Base-by-base conservation (phyloP, 139 green algal genomes). In the Pleodorina starrii region DNA sequence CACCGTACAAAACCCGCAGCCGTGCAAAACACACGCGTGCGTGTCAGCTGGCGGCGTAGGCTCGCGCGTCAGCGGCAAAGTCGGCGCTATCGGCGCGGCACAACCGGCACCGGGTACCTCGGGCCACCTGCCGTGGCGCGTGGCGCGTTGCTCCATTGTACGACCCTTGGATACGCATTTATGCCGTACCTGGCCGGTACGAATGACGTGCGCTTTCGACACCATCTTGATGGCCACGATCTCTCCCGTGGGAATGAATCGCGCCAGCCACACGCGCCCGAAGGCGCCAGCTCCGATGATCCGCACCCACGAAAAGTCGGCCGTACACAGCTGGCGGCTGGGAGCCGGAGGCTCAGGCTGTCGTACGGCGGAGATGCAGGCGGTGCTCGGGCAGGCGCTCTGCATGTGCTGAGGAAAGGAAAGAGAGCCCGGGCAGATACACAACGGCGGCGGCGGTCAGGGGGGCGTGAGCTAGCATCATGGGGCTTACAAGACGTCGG, bases 201-300 rank as follows among this genome's bases (percentile, higher is more conserved):
- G 94, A 3, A 98, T 90, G 32, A 96, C 89, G 42, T 95, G 90
- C 17, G 94, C 88, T 90, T 98, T 98, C 29, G 90, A 95, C 9
- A 98, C 69, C 1, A 85, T 91, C 89, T 98, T 98, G 63, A 98
- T 96, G 16, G 96, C 96, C 59, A 90, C 94, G 5, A 93, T 66
- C 12, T 71, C 75, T 1, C 82, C 89, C 29, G 72, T 95, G 23
- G 72, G 44, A 0, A 86, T 87, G 93, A 97, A 93, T 21, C 68
- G 90, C 1, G 91, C 94, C 17, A 97, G 85, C 17, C 71, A 91
- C 25, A 98, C 96, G 6, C 95, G 80, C 14, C 96, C 96, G 92
- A 97, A 98, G 91, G 91, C 96, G 57, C 96, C 96, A 0, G 94
- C 96, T 29, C 96, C 96, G 48, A 98, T 85, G 2, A 98, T 87